These are phyloP conservation scores for Naganishia liquefaciens DNA, from an alignment of 1,284 basidiomycete species.

Conservation along the genomic window DNA sequence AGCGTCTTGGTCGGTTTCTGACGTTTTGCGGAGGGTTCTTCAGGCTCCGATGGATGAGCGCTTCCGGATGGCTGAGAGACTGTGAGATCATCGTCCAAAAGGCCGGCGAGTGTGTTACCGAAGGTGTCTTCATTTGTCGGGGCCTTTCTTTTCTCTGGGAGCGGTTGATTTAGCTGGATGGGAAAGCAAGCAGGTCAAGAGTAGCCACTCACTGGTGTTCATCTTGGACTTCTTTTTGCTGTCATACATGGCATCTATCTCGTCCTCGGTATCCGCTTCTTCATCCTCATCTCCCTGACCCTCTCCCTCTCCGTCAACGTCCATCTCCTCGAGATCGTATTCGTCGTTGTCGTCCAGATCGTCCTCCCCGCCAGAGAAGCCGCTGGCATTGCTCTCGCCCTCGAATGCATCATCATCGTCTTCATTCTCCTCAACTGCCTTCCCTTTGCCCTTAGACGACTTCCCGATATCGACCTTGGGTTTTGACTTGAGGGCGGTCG, in stretches of 20 bases:
- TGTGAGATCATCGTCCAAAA: conserved; percentile 42
- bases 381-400: conserved; percentile 27
- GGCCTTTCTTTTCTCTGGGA: conserved; percentile 44
- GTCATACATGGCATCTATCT: conserved; percentile 34
- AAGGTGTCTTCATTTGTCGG: conserved; percentile 49
- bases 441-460: conserved; percentile 21
- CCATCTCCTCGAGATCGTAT: conserved; percentile 31
- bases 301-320: conserved; percentile 26
- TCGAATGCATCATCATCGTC: conserved; percentile 12
- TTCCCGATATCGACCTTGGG: conserved; percentile 15
- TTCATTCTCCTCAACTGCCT: not conserved
- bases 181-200: not conserved
- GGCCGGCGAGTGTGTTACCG: conserved; percentile 49
- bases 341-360: conserved; percentile 29
- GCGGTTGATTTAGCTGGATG: not conserved
- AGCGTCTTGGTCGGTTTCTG: conserved; percentile 21
- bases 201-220: conserved; percentile 34
- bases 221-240: conserved; percentile 32
- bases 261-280: conserved; percentile 35
- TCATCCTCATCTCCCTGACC: conserved; percentile 31
- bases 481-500: conserved; percentile 6
- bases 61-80: conserved; percentile 14
- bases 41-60: not conserved
- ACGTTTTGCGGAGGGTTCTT: conserved; percentile 30
- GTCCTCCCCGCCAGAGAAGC: conserved; percentile 31